phyloP scores from a whole-genome alignment of 768 basidiomycete species.

The Naganishia vaughanmartiniae region DNA sequence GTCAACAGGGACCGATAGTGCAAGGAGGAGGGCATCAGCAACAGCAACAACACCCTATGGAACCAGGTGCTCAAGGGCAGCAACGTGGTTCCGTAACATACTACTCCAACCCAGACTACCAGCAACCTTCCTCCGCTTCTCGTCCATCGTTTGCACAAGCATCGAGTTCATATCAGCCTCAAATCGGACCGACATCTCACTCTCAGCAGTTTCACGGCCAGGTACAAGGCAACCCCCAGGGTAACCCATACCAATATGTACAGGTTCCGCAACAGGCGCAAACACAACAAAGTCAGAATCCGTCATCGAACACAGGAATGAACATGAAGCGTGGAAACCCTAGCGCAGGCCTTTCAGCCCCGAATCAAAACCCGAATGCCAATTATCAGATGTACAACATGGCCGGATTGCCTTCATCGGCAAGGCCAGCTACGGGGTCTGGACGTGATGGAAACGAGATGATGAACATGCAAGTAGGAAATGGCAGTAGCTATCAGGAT shows the following conservation, averaged over 20 bases:
- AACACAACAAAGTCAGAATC: background rate
- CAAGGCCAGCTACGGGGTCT: conserved; percentile 7
- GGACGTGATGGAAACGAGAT: conserved; percentile 8
- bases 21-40: conserved; percentile 16
- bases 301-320: background rate
- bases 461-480: background rate
- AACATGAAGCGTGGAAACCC: background rate
- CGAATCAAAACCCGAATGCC: background rate
- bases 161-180: conserved; percentile 5
- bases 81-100: conserved; percentile 15
- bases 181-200: background rate
- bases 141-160: conserved; percentile 6
- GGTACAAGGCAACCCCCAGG: background rate
- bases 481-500: background rate
- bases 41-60: conserved; percentile 10
- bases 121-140: conserved; percentile 14
- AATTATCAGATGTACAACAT: conserved; percentile 23
- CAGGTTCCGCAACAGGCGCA: conserved; percentile 11
- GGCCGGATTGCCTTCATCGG: conserved; percentile 11
- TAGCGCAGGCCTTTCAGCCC: background rate
- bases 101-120: background rate
- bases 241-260: conserved; percentile 5
- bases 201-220: background rate
- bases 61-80: background rate
- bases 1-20: background rate